Conservation (phyloP, 768 basidiomycete genomes). For the Pisolithus sp. region DNA sequence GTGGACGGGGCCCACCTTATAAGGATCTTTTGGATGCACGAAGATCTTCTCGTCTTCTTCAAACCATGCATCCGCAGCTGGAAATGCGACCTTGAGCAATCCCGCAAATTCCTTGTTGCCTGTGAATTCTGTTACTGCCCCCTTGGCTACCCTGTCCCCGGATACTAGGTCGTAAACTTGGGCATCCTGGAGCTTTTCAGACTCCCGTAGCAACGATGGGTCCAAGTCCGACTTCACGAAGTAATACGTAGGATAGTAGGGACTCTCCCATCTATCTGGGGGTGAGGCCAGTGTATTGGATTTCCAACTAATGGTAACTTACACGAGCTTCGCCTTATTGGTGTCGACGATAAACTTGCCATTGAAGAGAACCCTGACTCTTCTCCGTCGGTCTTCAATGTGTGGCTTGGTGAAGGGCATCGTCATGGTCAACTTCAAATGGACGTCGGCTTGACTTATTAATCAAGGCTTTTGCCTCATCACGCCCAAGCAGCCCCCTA, state of each 20-base stretch:
- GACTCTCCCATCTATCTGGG: slow-evolving; percentile 46
- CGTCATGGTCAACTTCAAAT: slow-evolving; percentile 9
- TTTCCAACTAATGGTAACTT: slow-evolving; percentile 19
- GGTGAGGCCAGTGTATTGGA: background rate
- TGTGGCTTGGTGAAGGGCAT: slow-evolving; percentile 37
- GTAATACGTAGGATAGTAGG: slow-evolving; percentile 49
- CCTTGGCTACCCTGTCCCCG: slow-evolving; percentile 31
- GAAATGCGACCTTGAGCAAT: slow-evolving; percentile 44
- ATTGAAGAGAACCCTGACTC: slow-evolving; percentile 48
- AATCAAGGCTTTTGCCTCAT: background rate
- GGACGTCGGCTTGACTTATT: background rate
- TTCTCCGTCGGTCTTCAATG: slow-evolving; percentile 43
- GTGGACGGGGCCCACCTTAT: slow-evolving; percentile 41
- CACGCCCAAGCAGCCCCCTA: no score
- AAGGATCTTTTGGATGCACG: slow-evolving; percentile 61
- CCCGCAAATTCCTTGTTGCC: slow-evolving; percentile 36
- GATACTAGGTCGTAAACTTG: slow-evolving; percentile 43
- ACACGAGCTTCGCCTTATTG: slow-evolving; percentile 54
- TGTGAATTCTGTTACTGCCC: slow-evolving; percentile 33
- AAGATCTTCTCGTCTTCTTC: slow-evolving; percentile 62
- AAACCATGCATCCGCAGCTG: slow-evolving; percentile 55
- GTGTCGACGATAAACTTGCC: slow-evolving; percentile 52
- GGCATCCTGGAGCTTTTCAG: slow-evolving; percentile 22
- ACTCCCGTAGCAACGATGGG: slow-evolving; percentile 32
- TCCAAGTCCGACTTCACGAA: slow-evolving; percentile 44